Evolutionary conservation across 164 flowering plant species (phyloP).

Genomic region (Vitis vinifera): ASM3070453v1 NC_081820.1:6925001-6925500

Average conservation of each 20-base stretch:
- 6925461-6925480: conserved; percentile 22
- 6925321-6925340: conserved; percentile 23
- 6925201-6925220: conserved; percentile 24
- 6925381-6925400: conserved; percentile 23
- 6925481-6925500: conserved; percentile 27
- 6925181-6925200: conserved; percentile 17
- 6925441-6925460: conserved; percentile 13
- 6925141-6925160: conserved; percentile 15
- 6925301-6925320: conserved; percentile 22
- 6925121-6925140: conserved; percentile 11
- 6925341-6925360: conserved; percentile 12
- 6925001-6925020: background rate
- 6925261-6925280: conserved; percentile 24
- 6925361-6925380: conserved; percentile 27
- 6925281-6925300: conserved; percentile 24
- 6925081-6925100: no score
- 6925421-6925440: conserved; percentile 21
- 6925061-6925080: no score
- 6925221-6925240: background rate
- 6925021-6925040: background rate
- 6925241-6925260: conserved; percentile 24
- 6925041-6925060: no score
- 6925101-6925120: no score
- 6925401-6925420: conserved; percentile 11
- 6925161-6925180: background rate